These are phyloP conservation scores for Pleurotus tuber-regium DNA, from an alignment of 768 basidiomycete species.

Conservation along the genomic window DNA sequence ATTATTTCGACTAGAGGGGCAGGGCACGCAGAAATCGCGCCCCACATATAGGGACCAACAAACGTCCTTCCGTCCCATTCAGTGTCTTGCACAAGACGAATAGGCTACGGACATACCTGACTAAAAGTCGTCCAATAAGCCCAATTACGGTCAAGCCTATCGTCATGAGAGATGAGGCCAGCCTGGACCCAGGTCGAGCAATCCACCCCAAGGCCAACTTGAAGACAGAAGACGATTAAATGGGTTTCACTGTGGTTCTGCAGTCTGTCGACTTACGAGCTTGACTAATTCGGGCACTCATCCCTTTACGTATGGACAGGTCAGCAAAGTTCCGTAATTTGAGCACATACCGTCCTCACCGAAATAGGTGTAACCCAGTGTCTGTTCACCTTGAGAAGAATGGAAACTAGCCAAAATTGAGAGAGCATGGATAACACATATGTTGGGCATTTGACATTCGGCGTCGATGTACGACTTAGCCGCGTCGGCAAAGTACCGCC, in stretches of 20 bases:
- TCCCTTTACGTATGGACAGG: no score
- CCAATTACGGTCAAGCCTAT: conserved; percentile 59
- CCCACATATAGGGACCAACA: conserved; percentile 70
- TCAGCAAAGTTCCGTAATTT: no score
- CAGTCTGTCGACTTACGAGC: conserved; percentile 54
- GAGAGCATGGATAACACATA: conserved; percentile 42
- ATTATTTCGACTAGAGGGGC: conserved; percentile 31
- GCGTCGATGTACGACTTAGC: conserved; percentile 46
- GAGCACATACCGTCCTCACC: conserved; percentile 38
- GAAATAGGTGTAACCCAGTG: conserved; percentile 45
- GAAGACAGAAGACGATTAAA: conserved; percentile 1
- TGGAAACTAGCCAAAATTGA: conserved; percentile 43
- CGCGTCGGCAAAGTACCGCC: conserved; percentile 37
- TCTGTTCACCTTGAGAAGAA: conserved; percentile 45
- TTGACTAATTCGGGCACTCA: conserved; percentile 58
- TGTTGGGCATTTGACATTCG: conserved; percentile 44
- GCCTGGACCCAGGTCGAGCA: conserved; percentile 55
- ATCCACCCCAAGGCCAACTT: conserved; percentile 58
- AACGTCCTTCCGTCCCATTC: conserved; percentile 38
- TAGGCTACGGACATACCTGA: conserved; percentile 30
- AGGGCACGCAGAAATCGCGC: conserved; percentile 50
- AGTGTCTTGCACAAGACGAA: neutral
- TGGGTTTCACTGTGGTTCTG: no score
- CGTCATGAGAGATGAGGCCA: conserved; percentile 48
- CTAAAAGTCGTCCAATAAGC: conserved; percentile 57